Evolutionary conservation across 2,329 filamentous ascomycete species (phyloP).

Genomic region (Trichoderma simmonsii): DNA sequence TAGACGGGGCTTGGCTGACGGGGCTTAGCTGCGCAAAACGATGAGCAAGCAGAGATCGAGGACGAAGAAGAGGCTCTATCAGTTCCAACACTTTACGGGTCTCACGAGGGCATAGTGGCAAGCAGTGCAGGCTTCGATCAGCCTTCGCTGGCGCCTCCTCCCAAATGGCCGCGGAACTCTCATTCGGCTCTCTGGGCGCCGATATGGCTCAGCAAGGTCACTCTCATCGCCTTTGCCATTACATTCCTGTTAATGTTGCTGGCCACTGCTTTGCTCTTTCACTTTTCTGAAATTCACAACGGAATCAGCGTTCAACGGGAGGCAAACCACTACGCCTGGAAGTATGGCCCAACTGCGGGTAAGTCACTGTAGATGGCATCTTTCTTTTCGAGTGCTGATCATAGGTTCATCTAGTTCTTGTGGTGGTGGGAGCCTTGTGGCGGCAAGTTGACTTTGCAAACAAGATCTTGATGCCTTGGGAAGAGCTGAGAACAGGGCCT

Average conservation of each 20-base stretch:
- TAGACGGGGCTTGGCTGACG: neutral
- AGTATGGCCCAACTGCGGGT: conserved; percentile 13
- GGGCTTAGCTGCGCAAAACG: neutral
- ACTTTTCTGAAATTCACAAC: neutral
- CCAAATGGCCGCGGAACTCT: neutral
- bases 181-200: neutral
- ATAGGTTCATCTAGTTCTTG: neutral
- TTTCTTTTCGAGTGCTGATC: neutral
- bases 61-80: neutral
- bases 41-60: neutral
- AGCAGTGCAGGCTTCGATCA: neutral
- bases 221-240: neutral
- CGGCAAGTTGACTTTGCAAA: conserved; percentile 7
- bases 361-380: neutral
- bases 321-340: conserved; percentile 15
- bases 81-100: neutral
- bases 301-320: neutral
- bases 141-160: neutral
- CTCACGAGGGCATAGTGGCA: neutral
- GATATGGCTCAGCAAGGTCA: neutral
- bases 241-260: neutral
- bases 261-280: neutral
- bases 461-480: conserved; percentile 5
- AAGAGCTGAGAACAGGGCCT: neutral
- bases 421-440: conserved; percentile 8